Conservation (phyloP, 495 filamentous ascomycete species). For the Cercophora samala region DNA sequence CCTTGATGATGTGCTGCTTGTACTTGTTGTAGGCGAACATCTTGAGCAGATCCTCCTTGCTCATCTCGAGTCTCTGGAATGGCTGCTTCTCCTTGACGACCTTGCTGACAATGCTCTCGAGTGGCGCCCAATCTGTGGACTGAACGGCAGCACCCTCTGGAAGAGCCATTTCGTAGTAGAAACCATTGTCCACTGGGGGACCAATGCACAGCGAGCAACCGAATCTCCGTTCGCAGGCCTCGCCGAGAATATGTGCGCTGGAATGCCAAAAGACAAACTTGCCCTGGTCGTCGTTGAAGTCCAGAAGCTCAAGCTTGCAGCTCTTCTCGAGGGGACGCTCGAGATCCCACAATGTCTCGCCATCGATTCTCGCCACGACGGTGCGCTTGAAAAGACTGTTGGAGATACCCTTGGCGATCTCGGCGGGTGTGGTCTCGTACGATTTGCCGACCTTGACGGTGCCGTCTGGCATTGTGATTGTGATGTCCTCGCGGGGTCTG, state of each 20-base stretch:
- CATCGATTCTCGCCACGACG: conserved; percentile 80
- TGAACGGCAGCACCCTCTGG: conserved; percentile 70
- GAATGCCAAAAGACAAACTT: conserved; percentile 69
- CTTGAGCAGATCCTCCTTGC: conserved; percentile 84
- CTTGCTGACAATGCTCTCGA: conserved; percentile 69
- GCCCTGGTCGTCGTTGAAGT: conserved; percentile 81
- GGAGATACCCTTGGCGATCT: conserved; percentile 63
- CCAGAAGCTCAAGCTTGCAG: conserved; percentile 73
- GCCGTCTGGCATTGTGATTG: conserved; percentile 63
- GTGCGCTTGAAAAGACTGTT: conserved; percentile 70
- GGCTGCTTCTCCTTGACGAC: conserved; percentile 95
- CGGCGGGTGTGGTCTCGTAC: conserved; percentile 68
- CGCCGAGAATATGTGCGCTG: conserved; percentile 88
- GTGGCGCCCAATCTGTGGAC: conserved; percentile 69
- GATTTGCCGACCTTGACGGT: conserved; percentile 58
- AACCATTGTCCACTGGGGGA: conserved; percentile 80
- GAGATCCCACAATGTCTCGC: conserved; percentile 77
- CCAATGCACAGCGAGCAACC: conserved; percentile 90
- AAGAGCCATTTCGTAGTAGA: conserved; percentile 97
- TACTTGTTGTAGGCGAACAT: conserved; percentile 87
- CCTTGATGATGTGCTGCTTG: conserved; percentile 93
- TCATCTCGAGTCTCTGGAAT: conserved; percentile 84
- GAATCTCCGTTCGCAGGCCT: conserved; percentile 84
- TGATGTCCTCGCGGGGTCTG: conserved; percentile 64
- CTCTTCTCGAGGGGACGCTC: conserved; percentile 80